Conservation (phyloP, 441 rosid species). For the Bocquillonia castaneifolia region DNA sequence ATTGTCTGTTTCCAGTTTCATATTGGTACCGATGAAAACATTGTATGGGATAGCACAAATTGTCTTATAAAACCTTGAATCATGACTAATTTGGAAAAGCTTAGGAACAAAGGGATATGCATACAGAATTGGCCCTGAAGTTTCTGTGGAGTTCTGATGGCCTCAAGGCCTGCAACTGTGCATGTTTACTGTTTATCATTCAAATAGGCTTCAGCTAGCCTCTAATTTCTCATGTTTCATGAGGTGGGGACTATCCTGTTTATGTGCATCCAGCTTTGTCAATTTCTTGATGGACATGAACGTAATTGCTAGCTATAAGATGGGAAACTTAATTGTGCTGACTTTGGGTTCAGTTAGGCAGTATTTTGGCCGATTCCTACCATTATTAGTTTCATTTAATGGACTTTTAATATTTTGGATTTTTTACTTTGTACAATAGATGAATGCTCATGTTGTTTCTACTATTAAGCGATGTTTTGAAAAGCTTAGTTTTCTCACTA, state of each 20-base stretch:
- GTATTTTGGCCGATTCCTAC: not conserved
- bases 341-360: not conserved
- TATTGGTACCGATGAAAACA: not conserved
- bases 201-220: not conserved
- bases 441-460: not conserved
- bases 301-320: slow-evolving; percentile 8
- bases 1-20: not conserved
- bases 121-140: not conserved
- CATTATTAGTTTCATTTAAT: not conserved
- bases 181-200: not conserved
- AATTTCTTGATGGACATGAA: not conserved
- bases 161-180: not conserved
- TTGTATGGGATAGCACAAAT: not conserved
- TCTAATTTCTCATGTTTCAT: not conserved
- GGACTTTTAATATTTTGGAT: not conserved
- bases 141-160: not conserved
- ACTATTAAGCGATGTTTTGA: slow-evolving; percentile 1
- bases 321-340: slow-evolving; percentile 9
- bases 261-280: slow-evolving; percentile 1
- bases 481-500: slow-evolving; percentile 19
- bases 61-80: not conserved
- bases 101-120: not conserved
- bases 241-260: slow-evolving; percentile 1
- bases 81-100: not conserved
- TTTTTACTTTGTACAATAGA: slow-evolving; percentile 4